A percentile compares a stretch with the other conserved stretches of the same genome.
Conservation (phyloP, 2,329 filamentous ascomycete genomes). For the Phialophora macrospora region DNA sequence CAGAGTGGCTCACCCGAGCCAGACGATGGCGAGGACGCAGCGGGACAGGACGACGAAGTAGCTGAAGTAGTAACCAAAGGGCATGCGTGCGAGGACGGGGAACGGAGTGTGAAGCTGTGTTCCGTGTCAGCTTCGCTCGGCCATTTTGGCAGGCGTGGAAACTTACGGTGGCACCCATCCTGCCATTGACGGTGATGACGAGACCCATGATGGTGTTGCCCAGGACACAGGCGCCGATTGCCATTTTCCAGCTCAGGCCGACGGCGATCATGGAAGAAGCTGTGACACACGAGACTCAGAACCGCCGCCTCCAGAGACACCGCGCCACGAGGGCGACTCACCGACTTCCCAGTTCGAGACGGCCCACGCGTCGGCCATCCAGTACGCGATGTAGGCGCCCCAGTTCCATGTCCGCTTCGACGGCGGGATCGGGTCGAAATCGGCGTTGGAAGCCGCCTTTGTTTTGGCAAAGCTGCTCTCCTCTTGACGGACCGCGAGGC, state of each 20-base stretch:
- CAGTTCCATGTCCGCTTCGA: conserved; percentile 51
- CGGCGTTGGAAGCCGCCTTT: conserved; percentile 36
- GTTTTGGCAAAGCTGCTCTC: conserved; percentile 35
- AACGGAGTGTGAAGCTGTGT: conserved; percentile 55
- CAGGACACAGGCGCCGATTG: conserved; percentile 44
- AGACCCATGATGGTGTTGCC: conserved; percentile 55
- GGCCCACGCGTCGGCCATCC: conserved; percentile 48
- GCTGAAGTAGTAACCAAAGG: conserved; percentile 63
- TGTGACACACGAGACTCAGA: conserved; percentile 21
- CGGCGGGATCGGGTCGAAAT: conserved; percentile 45
- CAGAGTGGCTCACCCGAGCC: conserved; percentile 53
- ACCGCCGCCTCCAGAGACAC: conserved; percentile 6
- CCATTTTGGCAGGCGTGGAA: conserved; percentile 11
- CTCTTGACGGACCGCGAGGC: conserved; percentile 34
- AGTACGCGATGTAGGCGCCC: conserved; percentile 51
- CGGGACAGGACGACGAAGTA: conserved; percentile 61
- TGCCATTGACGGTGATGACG: conserved; percentile 66
- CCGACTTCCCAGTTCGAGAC: conserved; percentile 37
- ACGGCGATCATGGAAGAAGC: conserved; percentile 55
- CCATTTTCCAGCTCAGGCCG: conserved; percentile 56
- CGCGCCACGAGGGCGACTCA: conserved; percentile 16
- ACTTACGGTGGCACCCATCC: conserved; percentile 52
- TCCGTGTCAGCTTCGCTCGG: conserved; percentile 44
- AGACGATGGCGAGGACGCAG: conserved; percentile 61
- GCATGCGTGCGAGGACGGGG: conserved; percentile 60